Percentiles rank a stretch among this genome's conserved stretches.
phyloP scores from a whole-genome alignment of 148 eudicot genomes.

The Amaranthus hypochondriacus region DNA sequence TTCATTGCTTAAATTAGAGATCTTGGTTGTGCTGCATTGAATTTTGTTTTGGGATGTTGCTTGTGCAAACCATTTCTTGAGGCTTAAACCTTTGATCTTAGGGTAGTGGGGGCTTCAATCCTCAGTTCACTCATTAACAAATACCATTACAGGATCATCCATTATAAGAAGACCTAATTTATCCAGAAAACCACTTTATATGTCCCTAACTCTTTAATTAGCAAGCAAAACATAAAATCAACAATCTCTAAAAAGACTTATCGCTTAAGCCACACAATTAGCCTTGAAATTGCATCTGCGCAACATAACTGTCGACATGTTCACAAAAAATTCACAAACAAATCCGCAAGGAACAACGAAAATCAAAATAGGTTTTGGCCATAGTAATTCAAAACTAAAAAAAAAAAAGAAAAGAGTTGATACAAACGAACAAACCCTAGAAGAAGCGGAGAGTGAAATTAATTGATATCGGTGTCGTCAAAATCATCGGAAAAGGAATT shows the following conservation, averaged over 20 bases:
- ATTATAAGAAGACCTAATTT: neutral
- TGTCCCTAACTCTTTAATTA: neutral
- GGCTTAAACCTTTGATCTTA: too few relatives aligned
- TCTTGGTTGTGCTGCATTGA: too few relatives aligned
- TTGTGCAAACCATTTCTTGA: too few relatives aligned
- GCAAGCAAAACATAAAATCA: neutral
- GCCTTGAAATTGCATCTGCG: neutral
- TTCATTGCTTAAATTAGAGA: too few relatives aligned
- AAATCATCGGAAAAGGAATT: slow-evolving; percentile 72
- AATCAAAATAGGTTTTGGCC: neutral
- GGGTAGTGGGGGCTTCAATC: too few relatives aligned
- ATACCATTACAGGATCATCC: neutral
- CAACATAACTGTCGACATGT: neutral
- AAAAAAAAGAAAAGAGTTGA: neutral
- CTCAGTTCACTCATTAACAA: neutral
- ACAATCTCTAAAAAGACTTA: neutral
- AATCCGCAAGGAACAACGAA: neutral
- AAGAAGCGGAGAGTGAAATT: slow-evolving; percentile 3
- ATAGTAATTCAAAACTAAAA: neutral
- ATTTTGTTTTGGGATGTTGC: too few relatives aligned
- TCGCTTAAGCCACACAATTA: neutral
- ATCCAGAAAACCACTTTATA: neutral
- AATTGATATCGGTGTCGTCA: slow-evolving; percentile 73
- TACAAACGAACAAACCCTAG: slow-evolving; percentile 19
- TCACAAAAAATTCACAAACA: neutral